These are phyloP conservation scores for Hortiboletus flavorubellus DNA, from an alignment of 768 basidiomycete species.

Conservation along the genomic window DNA sequence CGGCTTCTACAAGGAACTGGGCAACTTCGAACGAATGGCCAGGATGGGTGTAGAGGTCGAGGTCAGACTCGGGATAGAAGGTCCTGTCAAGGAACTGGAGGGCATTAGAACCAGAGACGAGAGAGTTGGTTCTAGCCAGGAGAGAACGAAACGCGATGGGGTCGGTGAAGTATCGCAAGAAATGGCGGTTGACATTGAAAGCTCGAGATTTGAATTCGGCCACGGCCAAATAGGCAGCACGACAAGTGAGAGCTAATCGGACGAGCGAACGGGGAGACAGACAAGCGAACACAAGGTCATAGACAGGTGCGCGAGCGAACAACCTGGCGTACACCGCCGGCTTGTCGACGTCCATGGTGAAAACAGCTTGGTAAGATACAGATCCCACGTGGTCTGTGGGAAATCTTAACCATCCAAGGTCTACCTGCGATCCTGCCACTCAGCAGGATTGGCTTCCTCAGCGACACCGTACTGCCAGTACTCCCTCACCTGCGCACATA, in stretches of 20 bases:
- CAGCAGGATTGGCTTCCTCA: too few relatives aligned
- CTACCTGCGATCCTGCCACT: too few relatives aligned
- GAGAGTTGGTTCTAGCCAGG: conserved; percentile 40
- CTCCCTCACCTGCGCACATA: too few relatives aligned
- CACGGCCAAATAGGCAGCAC: conserved; percentile 11
- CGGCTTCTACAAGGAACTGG: conserved; percentile 29
- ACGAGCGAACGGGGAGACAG: conserved; percentile 28
- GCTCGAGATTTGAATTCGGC: conserved; percentile 24
- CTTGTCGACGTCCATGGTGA: neutral
- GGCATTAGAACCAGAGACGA: conserved; percentile 54
- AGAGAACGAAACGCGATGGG: conserved; percentile 42
- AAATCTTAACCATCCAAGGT: too few relatives aligned
- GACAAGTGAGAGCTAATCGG: conserved; percentile 22
- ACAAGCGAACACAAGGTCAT: conserved; percentile 16
- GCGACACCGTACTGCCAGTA: too few relatives aligned
- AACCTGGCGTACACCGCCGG: neutral
- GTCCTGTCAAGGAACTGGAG: conserved; percentile 50
- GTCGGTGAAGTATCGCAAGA: conserved; percentile 36
- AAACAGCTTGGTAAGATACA: too few relatives aligned
- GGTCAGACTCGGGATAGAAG: conserved; percentile 44
- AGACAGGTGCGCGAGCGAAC: conserved; percentile 20
- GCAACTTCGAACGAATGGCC: conserved; percentile 32
- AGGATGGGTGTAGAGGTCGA: conserved; percentile 48
- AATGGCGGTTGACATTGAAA: conserved; percentile 35
- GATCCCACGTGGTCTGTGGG: too few relatives aligned